Percentiles rank a stretch among this genome's conserved stretches.
Conservation (phyloP, 192 early-diverging fungal species). For the Umbelopsis vinacea region DNA sequence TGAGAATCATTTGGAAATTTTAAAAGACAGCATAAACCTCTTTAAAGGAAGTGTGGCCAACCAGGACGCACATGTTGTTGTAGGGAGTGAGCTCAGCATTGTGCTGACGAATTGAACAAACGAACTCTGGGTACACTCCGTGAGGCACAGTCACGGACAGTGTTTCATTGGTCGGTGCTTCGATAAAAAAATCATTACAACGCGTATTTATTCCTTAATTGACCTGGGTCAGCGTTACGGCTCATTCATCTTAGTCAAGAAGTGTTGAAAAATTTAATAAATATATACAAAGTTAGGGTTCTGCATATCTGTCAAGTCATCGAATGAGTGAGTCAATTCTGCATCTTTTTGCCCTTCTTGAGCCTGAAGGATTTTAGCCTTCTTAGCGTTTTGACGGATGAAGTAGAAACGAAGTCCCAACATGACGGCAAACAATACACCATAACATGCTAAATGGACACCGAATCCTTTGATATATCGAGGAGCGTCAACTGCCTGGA, state of each 20-base stretch:
- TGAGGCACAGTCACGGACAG: too few relatives aligned
- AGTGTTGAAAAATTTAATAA: neutral
- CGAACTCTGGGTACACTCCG: too few relatives aligned
- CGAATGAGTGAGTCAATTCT: constrained; percentile 24
- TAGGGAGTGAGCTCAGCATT: too few relatives aligned
- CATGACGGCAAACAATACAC: neutral
- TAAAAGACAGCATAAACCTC: too few relatives aligned
- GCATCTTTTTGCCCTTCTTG: neutral
- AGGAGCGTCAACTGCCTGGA: constrained; percentile 18
- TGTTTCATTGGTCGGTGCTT: too few relatives aligned
- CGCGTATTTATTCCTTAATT: too few relatives aligned
- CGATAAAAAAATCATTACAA: too few relatives aligned
- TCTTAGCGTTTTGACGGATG: neutral
- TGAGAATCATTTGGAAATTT: too few relatives aligned
- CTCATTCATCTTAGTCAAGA: neutral
- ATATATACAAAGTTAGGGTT: constrained; percentile 28
- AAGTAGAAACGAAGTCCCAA: constrained; percentile 6
- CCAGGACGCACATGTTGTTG: too few relatives aligned
- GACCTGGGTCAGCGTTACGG: too few relatives aligned
- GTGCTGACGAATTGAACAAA: too few relatives aligned
- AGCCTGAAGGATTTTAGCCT: neutral
- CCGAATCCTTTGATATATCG: constrained; percentile 28
- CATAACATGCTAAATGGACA: constrained; percentile 27
- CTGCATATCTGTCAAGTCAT: constrained; percentile 31
- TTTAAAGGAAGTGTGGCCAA: too few relatives aligned